phyloP scores from a whole-genome alignment of 129 eudicot genomes.

The Tanacetum coccineum region DNA sequence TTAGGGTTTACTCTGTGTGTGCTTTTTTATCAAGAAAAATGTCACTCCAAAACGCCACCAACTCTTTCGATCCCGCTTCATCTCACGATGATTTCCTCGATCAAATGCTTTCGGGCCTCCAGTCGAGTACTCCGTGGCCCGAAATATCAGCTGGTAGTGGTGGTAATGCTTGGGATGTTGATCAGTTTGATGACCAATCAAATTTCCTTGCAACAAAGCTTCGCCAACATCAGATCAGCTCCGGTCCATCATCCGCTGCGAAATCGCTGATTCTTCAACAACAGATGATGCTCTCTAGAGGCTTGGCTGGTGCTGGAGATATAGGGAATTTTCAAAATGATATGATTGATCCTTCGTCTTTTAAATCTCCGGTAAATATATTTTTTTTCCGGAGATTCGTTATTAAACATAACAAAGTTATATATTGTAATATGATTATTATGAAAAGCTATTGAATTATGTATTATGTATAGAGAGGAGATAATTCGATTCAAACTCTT shows the following conservation, averaged over 20 bases:
- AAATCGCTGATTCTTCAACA: slow-evolving; percentile 64
- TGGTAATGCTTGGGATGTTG: slow-evolving; percentile 28
- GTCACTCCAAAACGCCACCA: slow-evolving; percentile 25
- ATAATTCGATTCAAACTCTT: slow-evolving; percentile 52
- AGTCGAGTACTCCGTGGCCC: slow-evolving; percentile 53
- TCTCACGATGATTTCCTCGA: slow-evolving; percentile 73
- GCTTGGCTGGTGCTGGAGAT: slow-evolving; percentile 27
- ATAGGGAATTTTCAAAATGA: slow-evolving; percentile 24
- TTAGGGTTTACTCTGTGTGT: slow-evolving; percentile 24
- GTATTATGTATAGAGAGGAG: slow-evolving; percentile 39
- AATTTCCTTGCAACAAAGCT: slow-evolving; percentile 44
- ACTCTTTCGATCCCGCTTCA: slow-evolving; percentile 40
- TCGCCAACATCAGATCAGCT: slow-evolving; percentile 67
- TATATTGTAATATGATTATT: not conserved
- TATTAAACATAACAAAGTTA: not conserved
- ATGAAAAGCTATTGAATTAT: slow-evolving; percentile 1
- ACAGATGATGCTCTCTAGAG: slow-evolving; percentile 55
- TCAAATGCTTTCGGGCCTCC: slow-evolving; percentile 65
- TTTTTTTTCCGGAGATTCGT: not conserved
- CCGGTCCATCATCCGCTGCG: slow-evolving; percentile 23
- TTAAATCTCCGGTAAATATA: slow-evolving; percentile 33
- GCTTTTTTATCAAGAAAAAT: slow-evolving; percentile 21
- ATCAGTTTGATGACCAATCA: slow-evolving; percentile 44
- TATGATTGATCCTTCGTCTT: slow-evolving; percentile 26
- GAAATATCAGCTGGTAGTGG: slow-evolving; percentile 30